Evolutionary conservation across 2,329 filamentous ascomycete species (phyloP).

Genomic region (Pezicula carpinea): DNA sequence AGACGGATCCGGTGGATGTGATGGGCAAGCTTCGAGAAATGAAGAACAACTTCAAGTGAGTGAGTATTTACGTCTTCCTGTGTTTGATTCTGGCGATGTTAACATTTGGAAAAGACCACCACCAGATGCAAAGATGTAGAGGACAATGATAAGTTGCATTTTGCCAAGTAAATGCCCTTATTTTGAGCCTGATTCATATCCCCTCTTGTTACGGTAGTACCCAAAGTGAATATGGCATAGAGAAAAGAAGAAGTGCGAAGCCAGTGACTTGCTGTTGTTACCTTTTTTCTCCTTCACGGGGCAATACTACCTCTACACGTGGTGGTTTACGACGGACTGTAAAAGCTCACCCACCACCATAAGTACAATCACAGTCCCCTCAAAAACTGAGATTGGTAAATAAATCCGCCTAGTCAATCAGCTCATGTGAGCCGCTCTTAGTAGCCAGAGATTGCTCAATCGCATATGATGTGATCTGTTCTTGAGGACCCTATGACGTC

Average conservation of each 20-base stretch:
- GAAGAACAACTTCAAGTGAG: slow-evolving; percentile 62
- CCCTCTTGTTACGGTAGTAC: neutral
- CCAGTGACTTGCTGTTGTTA: too few species aligned
- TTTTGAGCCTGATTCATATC: neutral
- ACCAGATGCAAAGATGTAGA: slow-evolving; percentile 10
- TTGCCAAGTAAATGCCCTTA: neutral
- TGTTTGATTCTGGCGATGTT: neutral
- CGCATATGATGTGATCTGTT: neutral
- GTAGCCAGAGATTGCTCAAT: too few species aligned
- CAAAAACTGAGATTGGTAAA: too few species aligned
- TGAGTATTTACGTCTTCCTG: slow-evolving; percentile 14
- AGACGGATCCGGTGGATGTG: slow-evolving; percentile 74
- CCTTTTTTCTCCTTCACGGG: too few species aligned
- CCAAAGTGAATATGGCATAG: too few species aligned
- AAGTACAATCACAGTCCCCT: too few species aligned
- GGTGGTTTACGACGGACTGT: too few species aligned
- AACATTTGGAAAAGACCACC: slow-evolving; percentile 9
- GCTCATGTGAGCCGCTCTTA: too few species aligned
- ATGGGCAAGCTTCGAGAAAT: slow-evolving; percentile 83
- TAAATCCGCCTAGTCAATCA: too few species aligned
- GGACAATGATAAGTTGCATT: neutral
- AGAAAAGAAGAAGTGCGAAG: too few species aligned
- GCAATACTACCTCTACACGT: too few species aligned
- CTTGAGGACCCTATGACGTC: neutral
- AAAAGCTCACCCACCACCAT: too few species aligned